phyloP scores from a whole-genome alignment of 306 rosid species.

The Quercus agrifolia region DNA sequence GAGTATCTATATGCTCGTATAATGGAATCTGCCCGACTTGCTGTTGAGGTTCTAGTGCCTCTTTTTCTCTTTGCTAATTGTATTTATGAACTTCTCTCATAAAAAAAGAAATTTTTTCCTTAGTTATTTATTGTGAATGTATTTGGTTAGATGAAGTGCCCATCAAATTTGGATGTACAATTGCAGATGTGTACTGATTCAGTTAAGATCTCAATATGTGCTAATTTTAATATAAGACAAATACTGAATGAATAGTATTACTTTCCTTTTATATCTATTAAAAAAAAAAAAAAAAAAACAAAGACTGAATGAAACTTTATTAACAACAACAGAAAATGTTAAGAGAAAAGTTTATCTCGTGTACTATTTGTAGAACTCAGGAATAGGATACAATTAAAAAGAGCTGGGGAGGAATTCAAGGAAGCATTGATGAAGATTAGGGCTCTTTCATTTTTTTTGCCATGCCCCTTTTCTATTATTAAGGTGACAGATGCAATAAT shows the following conservation, averaged over 20 bases:
- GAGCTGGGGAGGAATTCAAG: neutral
- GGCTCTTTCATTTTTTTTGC: neutral
- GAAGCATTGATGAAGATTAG: neutral
- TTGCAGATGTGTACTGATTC: neutral
- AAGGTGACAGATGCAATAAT: neutral
- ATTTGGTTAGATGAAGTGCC: neutral
- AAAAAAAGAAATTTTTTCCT: neutral
- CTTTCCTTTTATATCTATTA: no score
- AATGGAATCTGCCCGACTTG: slow-evolving; percentile 67
- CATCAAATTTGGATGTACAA: neutral
- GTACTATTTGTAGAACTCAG: neutral
- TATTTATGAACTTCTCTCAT: neutral
- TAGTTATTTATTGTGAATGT: neutral
- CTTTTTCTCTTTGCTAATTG: neutral
- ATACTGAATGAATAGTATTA: no score
- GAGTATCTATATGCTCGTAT: slow-evolving; percentile 79
- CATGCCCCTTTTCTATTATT: neutral
- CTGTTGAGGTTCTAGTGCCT: slow-evolving; percentile 61
- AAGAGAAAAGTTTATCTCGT: neutral
- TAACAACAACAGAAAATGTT: neutral
- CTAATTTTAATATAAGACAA: neutral
- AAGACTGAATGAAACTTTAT: neutral
- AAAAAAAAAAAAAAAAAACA: no score
- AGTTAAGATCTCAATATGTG: neutral
- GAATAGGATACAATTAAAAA: neutral